Conservation (phyloP, 1,139 yeast genomes). For the Yamadazyma trypodendri region DNA sequence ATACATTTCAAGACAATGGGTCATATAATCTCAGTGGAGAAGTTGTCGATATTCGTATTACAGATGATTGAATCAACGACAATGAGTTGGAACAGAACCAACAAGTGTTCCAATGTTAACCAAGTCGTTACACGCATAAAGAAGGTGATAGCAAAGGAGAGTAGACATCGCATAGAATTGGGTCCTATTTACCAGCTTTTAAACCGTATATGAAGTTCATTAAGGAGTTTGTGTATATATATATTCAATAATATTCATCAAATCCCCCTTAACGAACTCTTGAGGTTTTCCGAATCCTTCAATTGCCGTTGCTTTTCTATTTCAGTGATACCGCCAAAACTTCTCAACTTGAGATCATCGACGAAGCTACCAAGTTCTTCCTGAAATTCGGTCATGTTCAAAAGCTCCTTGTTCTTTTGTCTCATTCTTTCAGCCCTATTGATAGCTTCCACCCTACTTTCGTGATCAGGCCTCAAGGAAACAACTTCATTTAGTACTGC, state of each 20-base stretch:
- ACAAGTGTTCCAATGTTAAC: background rate
- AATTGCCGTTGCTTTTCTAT: slow-evolving; percentile 66
- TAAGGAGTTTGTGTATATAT: background rate
- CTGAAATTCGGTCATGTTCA: slow-evolving; percentile 65
- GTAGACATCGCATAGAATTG: background rate
- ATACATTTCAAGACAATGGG: background rate
- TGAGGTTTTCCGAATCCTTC: slow-evolving; percentile 68
- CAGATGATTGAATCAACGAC: background rate
- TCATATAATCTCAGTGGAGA: background rate
- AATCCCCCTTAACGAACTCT: slow-evolving; percentile 27
- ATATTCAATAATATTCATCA: background rate
- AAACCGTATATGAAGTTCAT: background rate
- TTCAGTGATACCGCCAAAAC: slow-evolving; percentile 87
- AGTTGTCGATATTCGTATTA: background rate
- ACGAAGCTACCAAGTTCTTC: slow-evolving; percentile 89
- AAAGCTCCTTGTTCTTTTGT: slow-evolving; percentile 64
- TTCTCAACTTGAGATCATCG: slow-evolving; percentile 68
- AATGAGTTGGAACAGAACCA: background rate
- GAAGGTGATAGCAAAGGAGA: background rate
- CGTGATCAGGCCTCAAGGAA: slow-evolving; percentile 80
- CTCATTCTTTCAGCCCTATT: slow-evolving; percentile 82
- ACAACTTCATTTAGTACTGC: slow-evolving; percentile 80
- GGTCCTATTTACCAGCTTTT: background rate
- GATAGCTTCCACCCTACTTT: slow-evolving; percentile 80
- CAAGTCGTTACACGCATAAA: background rate